These are phyloP conservation scores for Yueomyces sp. DNA, from an alignment of 805 yeast species.

Conservation along the genomic window DNA sequence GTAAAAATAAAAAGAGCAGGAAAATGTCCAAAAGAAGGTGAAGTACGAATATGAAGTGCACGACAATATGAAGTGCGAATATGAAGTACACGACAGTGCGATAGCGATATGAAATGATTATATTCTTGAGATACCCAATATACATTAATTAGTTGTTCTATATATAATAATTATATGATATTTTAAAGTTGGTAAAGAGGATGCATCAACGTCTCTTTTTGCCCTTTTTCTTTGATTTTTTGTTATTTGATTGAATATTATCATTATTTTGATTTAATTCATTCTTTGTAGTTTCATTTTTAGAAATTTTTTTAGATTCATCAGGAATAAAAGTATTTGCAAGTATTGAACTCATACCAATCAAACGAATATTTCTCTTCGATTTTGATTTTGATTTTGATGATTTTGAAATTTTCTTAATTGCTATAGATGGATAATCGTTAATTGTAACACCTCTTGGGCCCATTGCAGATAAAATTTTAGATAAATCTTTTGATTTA, in stretches of 20 bases:
- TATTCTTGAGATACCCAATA: no score
- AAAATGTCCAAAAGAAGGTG: no score
- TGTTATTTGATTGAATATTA: neutral
- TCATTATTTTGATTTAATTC: neutral
- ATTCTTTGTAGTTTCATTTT: neutral
- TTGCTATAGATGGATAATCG: constrained; percentile 13
- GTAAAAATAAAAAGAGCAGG: no score
- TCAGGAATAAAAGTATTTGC: neutral
- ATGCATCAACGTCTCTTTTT: neutral
- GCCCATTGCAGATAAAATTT: constrained; percentile 61
- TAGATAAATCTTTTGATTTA: constrained; percentile 60
- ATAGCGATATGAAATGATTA: no score
- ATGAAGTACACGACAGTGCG: no score
- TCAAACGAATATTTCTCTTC: neutral
- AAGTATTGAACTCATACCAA: neutral
- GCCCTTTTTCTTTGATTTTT: neutral
- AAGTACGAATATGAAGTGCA: no score
- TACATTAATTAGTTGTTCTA: no score
- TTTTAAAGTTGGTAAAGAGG: no score
- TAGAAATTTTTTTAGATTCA: neutral
- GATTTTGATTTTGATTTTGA: neutral
- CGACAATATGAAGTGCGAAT: no score
- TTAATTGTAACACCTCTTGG: constrained; percentile 40
- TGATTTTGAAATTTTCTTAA: constrained; percentile 1
- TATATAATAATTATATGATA: no score